These are phyloP conservation scores for Colletotrichum eleusines DNA, from an alignment of 2,329 filamentous ascomycete species.

Conservation along the genomic window DNA sequence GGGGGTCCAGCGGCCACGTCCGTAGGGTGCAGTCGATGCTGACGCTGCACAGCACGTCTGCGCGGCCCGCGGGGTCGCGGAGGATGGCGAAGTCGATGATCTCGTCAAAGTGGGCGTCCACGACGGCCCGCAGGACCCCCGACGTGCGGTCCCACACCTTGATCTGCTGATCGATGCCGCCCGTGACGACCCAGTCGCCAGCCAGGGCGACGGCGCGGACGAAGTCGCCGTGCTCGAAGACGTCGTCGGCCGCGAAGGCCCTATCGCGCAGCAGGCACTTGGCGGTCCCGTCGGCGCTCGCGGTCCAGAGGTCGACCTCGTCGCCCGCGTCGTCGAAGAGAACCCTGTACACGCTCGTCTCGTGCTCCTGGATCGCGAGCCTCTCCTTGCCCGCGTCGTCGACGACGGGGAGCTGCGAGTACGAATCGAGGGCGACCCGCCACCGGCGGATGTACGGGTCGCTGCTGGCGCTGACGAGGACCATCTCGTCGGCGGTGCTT, in stretches of 20 bases:
- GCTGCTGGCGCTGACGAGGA: conserved; percentile 84
- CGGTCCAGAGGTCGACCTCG: conserved; percentile 86
- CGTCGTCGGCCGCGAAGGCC: conserved; percentile 78
- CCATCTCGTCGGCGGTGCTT: conserved; percentile 61
- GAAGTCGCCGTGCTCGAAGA: conserved; percentile 86
- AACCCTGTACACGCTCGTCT: conserved; percentile 89
- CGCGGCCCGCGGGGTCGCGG: conserved; percentile 50
- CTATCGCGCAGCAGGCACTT: conserved; percentile 81
- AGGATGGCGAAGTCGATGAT: conserved; percentile 83
- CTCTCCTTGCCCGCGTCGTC: conserved; percentile 49
- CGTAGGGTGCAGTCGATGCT: conserved; percentile 92
- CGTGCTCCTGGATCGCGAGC: conserved; percentile 79
- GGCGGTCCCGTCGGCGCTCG: conserved; percentile 88
- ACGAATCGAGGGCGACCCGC: conserved; percentile 67
- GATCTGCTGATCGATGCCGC: conserved; percentile 90
- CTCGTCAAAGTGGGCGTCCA: conserved; percentile 92
- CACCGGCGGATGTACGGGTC: conserved; percentile 85
- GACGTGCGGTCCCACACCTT: conserved; percentile 86
- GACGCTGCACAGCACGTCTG: conserved; percentile 77
- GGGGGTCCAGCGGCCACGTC: conserved; percentile 81
- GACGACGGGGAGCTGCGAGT: conserved; percentile 65
- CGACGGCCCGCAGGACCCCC: conserved; percentile 78
- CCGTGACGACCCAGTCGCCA: conserved; percentile 85
- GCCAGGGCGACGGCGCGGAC: conserved; percentile 84
- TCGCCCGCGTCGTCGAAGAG: conserved; percentile 74